Base-by-base conservation (phyloP, 108 stramenopile genomes). In the Aurantiochytrium sp. region DNA sequence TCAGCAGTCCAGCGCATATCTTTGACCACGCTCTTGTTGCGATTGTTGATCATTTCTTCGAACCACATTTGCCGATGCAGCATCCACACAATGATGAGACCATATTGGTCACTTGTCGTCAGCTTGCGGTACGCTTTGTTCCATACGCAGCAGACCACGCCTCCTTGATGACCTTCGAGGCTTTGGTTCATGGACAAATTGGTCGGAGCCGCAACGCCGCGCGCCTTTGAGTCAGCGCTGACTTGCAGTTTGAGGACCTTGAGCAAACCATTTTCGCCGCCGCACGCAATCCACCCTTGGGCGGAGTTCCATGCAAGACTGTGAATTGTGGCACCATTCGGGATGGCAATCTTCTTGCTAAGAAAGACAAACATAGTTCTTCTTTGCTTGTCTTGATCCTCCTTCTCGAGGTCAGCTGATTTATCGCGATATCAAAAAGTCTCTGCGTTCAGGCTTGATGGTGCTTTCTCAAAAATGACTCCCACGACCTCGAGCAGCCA, bases 81-180 rank as follows among this genome's bases (percentile, higher is more conserved):
- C 92, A 94, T 93, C 95, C 95, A 95, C 29, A 95, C 95, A 59
- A 95, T 95, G 88, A 94, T 95, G 45, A 94, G 72, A n/a, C 95
- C 95, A 16, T 87, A 90, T 87, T 94, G 89, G 87, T 95, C 95
- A 57, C 90, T 90, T 4, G 95, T 94, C 5, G 95, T 94, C n/a
- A 95, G 93, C 91, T 95, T 95, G 21, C 90, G 88, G 87, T 91
- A 92, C 19, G 88, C 91, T 23, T 94, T 89, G 72, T 95, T 95
- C 95, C 95, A 95, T 23, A 93, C 90, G 44, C 92, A 89, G 72
- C 93, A 93, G 47, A 88, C 44, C 28, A 91, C 91, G 44, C 59
- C 55, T 23, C 89, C 64, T 88, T 92, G 45, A 72, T 94, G 93
- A 3, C 94, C 94, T 58, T 94, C 93, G 47, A 93, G 89, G 2